Conservation (phyloP, 148 eudicot species). For the Fagopyrum tataricum region DNA sequence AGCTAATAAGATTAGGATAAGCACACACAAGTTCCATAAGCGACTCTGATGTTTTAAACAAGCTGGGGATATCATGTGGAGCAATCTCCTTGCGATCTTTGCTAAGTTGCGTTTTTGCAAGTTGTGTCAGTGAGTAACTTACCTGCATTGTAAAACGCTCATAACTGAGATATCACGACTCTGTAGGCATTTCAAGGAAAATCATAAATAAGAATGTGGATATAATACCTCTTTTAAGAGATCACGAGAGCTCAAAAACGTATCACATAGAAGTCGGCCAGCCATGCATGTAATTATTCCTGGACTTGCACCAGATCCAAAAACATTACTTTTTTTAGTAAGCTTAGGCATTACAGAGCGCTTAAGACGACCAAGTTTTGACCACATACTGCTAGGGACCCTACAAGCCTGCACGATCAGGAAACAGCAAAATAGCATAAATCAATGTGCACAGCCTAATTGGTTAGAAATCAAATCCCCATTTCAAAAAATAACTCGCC, state of each 20-base stretch:
- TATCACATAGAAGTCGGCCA: conserved; percentile 92
- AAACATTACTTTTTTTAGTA: conserved; percentile 55
- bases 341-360: conserved; percentile 81
- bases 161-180: conserved; percentile 14
- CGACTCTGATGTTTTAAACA: conserved; percentile 68
- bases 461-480: not conserved
- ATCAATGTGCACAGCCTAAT: not conserved
- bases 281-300: conserved; percentile 96
- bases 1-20: not conserved
- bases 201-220: not conserved
- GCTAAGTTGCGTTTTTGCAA: conserved; percentile 81
- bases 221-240: conserved; percentile 82
- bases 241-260: conserved; percentile 86
- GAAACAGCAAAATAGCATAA: not conserved
- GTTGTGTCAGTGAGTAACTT: conserved; percentile 91
- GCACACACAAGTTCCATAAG: conserved; percentile 80
- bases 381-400: conserved; percentile 82
- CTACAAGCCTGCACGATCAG: conserved; percentile 58
- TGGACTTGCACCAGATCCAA: conserved; percentile 94
- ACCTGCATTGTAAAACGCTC: conserved; percentile 45
- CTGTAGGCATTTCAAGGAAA: not conserved
- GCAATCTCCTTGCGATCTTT: conserved; percentile 90
- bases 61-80: conserved; percentile 63
- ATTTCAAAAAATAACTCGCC: not conserved
- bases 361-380: conserved; percentile 92